Base-by-base conservation (phyloP, 352 stramenopile species). In the Globisporangium rhizosaccharum region DNA sequence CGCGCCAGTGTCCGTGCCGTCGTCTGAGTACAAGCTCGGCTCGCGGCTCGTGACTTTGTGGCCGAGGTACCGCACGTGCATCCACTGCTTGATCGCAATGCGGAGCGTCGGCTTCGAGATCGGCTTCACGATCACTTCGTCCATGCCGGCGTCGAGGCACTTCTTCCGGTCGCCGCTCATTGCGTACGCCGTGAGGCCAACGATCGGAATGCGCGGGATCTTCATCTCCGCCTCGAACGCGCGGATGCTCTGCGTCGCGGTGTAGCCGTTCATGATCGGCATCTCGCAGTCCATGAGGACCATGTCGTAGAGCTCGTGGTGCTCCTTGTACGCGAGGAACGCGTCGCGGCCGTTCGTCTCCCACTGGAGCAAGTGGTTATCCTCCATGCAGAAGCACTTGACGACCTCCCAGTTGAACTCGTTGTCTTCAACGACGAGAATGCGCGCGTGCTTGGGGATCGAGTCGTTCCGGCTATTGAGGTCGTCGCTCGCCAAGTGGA, bases 321-420 rank as follows among this genome's bases (percentile, higher is more conserved):
- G 76, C 45, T 91, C 77, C 50, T 82, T 75, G 57, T 92, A 92
- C 56, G 84, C 80, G 25, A 78, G 53, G 58, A 80, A 80, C 20
- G 85, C 85, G 41, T 91, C 79, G 18, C 73, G 68, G 1, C 85
- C 85, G 51, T 94, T 94, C 20, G 79, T 81, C 53, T 90, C 82
- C 84, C 84, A 94, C 53, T 92, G 84, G 20, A 94, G 59, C 12
- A 90, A 54, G 56, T 94, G 84, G 50, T 94, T 86, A 48, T 89
- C 84, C 51, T 90, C 76, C 49, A 76, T 79, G 55, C 88, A 88
- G 54, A 90, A 94, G 61, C 81, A 91, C 57, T 93, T 94, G 45
- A 96, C 83, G 8, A 96, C 85, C 68, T 96, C 85, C 87, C 85
- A 94, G 49, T 96, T 96, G 61, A 96, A 94, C 51, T 96, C 85